phyloP scores from a whole-genome alignment of 495 filamentous ascomycete species.

The Cenococcum geophilum region DNA sequence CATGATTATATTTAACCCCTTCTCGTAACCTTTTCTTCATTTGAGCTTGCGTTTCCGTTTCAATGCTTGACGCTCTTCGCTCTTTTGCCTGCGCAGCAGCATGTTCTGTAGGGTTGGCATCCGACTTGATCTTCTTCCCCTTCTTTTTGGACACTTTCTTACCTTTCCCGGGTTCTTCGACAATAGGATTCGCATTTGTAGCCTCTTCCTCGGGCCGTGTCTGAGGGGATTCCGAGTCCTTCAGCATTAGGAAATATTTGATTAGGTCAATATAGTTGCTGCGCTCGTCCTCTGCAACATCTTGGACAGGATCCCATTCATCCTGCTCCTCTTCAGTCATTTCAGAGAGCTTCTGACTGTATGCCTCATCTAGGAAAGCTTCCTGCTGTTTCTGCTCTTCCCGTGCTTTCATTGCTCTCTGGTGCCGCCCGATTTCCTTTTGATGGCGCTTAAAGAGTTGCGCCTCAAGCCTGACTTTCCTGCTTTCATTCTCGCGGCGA shows the following conservation, averaged over 20 bases:
- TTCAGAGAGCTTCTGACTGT: conserved; percentile 40
- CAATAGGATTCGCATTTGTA: background rate
- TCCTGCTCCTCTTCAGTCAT: conserved; percentile 33
- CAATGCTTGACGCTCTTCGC: background rate
- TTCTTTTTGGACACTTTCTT: conserved; percentile 37
- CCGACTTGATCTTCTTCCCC: conserved; percentile 38
- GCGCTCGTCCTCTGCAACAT: conserved; percentile 45
- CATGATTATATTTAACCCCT: conserved; percentile 38
- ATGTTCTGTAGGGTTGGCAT: conserved; percentile 3
- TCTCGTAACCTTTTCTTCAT: conserved; percentile 31
- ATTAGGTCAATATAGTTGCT: conserved; percentile 42
- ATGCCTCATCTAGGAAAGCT: conserved; percentile 44
- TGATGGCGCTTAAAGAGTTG: conserved; percentile 46
- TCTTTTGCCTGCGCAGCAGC: background rate
- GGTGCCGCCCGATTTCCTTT: conserved; percentile 39
- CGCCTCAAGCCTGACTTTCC: conserved; percentile 48
- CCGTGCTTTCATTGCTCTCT: conserved; percentile 35
- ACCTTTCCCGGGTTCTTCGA: conserved; percentile 13
- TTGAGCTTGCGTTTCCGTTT: conserved; percentile 7
- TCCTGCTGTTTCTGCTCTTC: conserved; percentile 45
- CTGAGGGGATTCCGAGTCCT: conserved; percentile 12
- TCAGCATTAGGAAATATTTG: conserved; percentile 45
- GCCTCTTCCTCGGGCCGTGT: conserved; percentile 11
- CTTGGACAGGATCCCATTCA: conserved; percentile 50
- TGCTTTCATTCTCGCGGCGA: conserved; percentile 47